Conservation (phyloP, 768 basidiomycete genomes). For the Mycena pura region DNA sequence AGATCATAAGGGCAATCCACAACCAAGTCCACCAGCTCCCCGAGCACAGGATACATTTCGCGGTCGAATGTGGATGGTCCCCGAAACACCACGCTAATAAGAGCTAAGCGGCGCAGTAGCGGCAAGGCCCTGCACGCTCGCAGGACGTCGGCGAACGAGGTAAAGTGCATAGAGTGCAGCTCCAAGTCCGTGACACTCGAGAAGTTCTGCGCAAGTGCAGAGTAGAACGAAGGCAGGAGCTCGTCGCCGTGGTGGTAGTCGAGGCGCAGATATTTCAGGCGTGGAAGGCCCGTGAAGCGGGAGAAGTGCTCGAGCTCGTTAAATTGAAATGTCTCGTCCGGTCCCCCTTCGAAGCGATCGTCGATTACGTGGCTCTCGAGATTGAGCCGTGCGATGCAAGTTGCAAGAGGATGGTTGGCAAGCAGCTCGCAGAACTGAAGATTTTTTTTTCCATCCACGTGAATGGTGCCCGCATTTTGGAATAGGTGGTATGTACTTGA, state of each 20-base stretch:
- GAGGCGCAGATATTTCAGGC: neutral
- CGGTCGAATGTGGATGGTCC: neutral
- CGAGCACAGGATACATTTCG: neutral
- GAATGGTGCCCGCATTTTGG: slow-evolving; percentile 2
- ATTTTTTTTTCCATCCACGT: neutral
- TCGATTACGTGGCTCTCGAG: slow-evolving; percentile 9
- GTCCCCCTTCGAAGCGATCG: neutral
- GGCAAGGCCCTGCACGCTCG: neutral
- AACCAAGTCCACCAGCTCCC: neutral
- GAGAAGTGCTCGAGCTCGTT: neutral
- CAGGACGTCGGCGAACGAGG: neutral
- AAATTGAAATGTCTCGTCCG: neutral
- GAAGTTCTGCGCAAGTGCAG: neutral
- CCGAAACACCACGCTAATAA: neutral
- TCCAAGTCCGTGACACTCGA: neutral
- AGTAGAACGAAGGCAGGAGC: neutral
- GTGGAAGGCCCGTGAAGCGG: neutral
- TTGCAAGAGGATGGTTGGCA: neutral
- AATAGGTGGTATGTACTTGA: slow-evolving; percentile 13
- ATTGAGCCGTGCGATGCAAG: slow-evolving; percentile 9
- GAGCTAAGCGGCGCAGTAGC: neutral
- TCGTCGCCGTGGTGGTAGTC: neutral
- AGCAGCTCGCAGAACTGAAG: slow-evolving; percentile 4
- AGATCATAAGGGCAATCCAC: neutral
- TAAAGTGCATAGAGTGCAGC: neutral